phyloP scores from a whole-genome alignment of 1,284 basidiomycete genomes.

The Hymenochaete sp. region DNA sequence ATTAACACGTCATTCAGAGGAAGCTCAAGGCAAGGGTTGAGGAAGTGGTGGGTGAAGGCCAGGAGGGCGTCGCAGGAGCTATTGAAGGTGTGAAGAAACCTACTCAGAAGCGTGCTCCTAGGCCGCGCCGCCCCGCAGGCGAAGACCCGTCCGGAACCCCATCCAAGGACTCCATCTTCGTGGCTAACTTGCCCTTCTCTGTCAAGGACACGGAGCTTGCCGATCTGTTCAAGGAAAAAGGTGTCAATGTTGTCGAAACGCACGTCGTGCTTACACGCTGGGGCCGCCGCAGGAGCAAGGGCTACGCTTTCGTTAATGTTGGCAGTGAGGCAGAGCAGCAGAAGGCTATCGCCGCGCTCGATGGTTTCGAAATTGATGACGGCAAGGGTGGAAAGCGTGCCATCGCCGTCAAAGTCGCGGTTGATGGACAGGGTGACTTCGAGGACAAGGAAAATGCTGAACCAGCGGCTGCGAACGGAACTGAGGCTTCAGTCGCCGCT shows the following conservation, averaged over 20 bases:
- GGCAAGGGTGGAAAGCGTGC: slow-evolving; percentile 39
- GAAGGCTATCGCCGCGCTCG: slow-evolving; percentile 73
- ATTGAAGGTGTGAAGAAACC: slow-evolving; percentile 34
- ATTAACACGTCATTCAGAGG: slow-evolving; percentile 36
- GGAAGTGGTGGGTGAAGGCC: slow-evolving; percentile 26
- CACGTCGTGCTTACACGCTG: slow-evolving; percentile 80
- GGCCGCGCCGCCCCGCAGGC: slow-evolving; percentile 54
- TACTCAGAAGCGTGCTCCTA: slow-evolving; percentile 47
- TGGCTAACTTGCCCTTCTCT: slow-evolving; percentile 90
- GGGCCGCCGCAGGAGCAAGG: slow-evolving; percentile 79
- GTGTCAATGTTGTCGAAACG: slow-evolving; percentile 71
- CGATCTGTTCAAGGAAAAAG: slow-evolving; percentile 75
- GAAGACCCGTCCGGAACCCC: slow-evolving; percentile 74
- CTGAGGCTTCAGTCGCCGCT: neutral
- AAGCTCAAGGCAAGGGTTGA: slow-evolving; percentile 33
- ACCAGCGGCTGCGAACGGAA: neutral
- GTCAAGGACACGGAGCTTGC: slow-evolving; percentile 75
- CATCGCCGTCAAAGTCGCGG: slow-evolving; percentile 84
- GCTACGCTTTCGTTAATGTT: slow-evolving; percentile 91
- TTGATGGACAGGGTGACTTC: slow-evolving; percentile 41
- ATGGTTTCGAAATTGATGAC: slow-evolving; percentile 70
- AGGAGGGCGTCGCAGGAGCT: slow-evolving; percentile 25
- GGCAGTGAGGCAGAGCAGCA: slow-evolving; percentile 75
- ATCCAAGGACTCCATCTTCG: slow-evolving; percentile 82
- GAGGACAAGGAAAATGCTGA: slow-evolving; percentile 22